phyloP scores from a whole-genome alignment of 2,329 filamentous ascomycete species.

The Aspergillus costaricaensis region DNA sequence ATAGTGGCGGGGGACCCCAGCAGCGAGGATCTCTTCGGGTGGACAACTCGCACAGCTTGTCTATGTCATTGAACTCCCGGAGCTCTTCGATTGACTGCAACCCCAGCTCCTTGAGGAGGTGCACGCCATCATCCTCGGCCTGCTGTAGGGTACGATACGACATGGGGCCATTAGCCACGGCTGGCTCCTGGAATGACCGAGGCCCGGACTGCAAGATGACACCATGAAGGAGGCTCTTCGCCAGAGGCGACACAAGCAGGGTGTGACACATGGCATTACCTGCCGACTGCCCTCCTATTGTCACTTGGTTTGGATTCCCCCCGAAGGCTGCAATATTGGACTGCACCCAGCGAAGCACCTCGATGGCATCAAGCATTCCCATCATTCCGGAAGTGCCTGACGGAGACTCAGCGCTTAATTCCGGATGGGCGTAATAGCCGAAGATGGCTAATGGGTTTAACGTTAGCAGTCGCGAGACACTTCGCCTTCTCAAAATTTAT shows the following conservation, averaged over 20 bases:
- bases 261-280: background rate
- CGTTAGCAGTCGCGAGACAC: too few relatives aligned
- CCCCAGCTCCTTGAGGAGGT: background rate
- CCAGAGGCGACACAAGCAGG: too few relatives aligned
- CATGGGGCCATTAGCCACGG: too few relatives aligned
- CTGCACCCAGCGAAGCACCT: slow-evolving; percentile 31
- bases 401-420: too few relatives aligned
- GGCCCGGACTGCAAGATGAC: too few relatives aligned
- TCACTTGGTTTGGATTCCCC: slow-evolving; percentile 35
- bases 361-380: slow-evolving; percentile 20
- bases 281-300: slow-evolving; percentile 28
- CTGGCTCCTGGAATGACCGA: too few relatives aligned
- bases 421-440: too few relatives aligned
- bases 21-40: background rate
- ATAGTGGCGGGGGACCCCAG: background rate
- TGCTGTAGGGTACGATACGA: background rate
- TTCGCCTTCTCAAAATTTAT: too few relatives aligned
- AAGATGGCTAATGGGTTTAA: too few relatives aligned
- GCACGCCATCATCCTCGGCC: background rate
- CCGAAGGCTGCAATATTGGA: slow-evolving; percentile 39
- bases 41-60: background rate
- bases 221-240: too few relatives aligned
- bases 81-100: background rate
- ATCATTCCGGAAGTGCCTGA: too few relatives aligned
- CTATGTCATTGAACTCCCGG: background rate